Percentiles rank a stretch among this genome's conserved stretches.
Conservation (phyloP, 106 monocot species). For the Hemerocallis citrina region DNA sequence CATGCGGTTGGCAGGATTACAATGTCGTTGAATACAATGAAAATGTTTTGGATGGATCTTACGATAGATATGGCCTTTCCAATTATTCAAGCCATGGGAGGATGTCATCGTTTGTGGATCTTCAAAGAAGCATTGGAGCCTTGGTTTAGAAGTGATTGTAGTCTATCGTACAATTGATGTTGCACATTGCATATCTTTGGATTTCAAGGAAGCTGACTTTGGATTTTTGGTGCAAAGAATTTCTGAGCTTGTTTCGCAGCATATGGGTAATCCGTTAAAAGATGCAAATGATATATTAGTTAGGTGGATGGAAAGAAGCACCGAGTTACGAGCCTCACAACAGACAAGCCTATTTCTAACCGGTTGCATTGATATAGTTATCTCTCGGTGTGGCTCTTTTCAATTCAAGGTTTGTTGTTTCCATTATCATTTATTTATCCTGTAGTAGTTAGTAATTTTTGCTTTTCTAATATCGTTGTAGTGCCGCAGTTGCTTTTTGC, state of each 20-base stretch:
- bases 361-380: conserved; percentile 73
- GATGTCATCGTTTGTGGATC: conserved; percentile 73
- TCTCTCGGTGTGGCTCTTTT: conserved; percentile 84
- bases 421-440: not conserved
- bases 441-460: not conserved
- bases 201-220: conserved; percentile 41
- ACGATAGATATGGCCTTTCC: conserved; percentile 71
- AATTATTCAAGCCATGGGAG: conserved; percentile 31
- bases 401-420: conserved; percentile 80
- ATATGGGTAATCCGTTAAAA: conserved; percentile 89
- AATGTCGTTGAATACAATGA: conserved; percentile 89
- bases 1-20: conserved; percentile 56
- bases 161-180: conserved; percentile 76
- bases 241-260: conserved; percentile 80
- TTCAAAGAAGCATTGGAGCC: conserved; percentile 81
- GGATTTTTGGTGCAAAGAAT: conserved; percentile 71
- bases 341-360: conserved; percentile 89
- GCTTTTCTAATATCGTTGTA: too few species aligned
- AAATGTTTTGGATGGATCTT: conserved; percentile 89
- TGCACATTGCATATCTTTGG: conserved; percentile 73
- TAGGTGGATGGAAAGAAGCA: conserved; percentile 80
- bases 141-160: conserved; percentile 93
- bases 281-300: conserved; percentile 78
- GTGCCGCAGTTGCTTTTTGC: not conserved
- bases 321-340: conserved; percentile 51